These are phyloP conservation scores for Myxozyma sirexii DNA, from an alignment of 805 yeast genomes.

Conservation along the genomic window DNA sequence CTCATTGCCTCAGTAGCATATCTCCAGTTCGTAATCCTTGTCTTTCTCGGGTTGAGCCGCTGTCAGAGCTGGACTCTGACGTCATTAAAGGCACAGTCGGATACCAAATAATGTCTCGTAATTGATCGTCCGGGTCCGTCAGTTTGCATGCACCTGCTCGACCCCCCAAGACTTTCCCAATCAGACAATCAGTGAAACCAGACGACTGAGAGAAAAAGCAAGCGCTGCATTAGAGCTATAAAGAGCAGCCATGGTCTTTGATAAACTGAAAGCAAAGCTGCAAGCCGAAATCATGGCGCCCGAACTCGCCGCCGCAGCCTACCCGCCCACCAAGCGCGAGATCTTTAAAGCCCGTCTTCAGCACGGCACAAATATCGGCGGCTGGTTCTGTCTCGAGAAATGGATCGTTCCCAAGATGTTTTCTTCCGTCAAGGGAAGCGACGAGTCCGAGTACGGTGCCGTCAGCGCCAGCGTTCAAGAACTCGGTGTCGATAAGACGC, in stretches of 20 bases:
- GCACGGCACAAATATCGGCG: slow-evolving; percentile 62
- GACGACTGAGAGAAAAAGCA: too few relatives aligned
- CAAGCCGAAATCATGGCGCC: slow-evolving; percentile 25
- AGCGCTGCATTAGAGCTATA: too few relatives aligned
- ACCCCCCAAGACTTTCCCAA: too few relatives aligned
- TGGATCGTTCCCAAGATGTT: slow-evolving; percentile 49
- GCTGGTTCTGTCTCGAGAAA: slow-evolving; percentile 81
- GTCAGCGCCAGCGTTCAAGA: slow-evolving; percentile 53
- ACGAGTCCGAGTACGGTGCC: slow-evolving; percentile 73
- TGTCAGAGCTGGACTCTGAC: too few relatives aligned
- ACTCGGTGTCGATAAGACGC: slow-evolving; percentile 59
- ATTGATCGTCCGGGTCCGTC: too few relatives aligned
- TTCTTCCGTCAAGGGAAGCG: slow-evolving; percentile 39
- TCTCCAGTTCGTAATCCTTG: too few relatives aligned
- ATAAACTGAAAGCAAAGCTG: slow-evolving; percentile 9
- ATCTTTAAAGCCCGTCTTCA: slow-evolving; percentile 40
- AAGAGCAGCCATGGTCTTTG: slow-evolving; percentile 14
- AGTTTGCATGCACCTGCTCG: too few relatives aligned
- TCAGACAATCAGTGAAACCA: too few relatives aligned
- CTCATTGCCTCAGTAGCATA: too few relatives aligned
- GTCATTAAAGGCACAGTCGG: too few relatives aligned
- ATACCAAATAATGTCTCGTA: too few relatives aligned
- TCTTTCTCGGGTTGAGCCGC: too few relatives aligned
- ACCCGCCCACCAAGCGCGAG: slow-evolving; percentile 42
- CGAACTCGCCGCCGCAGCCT: slow-evolving; percentile 33